Evolutionary conservation across 2,329 filamentous ascomycete species (phyloP), one percentile per base, ranked within the genome.

Genomic region (Sphaerulina musiva): DNA sequence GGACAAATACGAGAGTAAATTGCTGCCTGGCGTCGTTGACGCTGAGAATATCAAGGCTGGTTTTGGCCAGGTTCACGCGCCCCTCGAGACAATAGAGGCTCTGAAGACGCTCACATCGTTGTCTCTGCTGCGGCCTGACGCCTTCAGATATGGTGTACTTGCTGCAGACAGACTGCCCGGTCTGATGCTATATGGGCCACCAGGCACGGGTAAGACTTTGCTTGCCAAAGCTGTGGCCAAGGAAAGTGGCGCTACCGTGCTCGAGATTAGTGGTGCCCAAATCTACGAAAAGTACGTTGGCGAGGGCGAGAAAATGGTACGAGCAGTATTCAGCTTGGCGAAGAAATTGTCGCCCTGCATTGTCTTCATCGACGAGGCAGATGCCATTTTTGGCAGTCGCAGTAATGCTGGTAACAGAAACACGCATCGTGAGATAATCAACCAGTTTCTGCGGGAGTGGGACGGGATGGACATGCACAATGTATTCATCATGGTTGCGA

Each of bases 401-500:
- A 80, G 83, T 59, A 80, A 81, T 39, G 77, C 79, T 23, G 79
- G 80, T 55, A 84, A 82, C 62, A 79, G 87, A 31, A 81, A 82
- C 5, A 84, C 81, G 1, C 88, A 95, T 63, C 83, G 91, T 47
- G 92, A 96, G 69, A 85, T 93, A 51, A 91, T 97, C 70, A 98
- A 96, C 67, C 92, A 98, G 72, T 97, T 97, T 70, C 76, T 98
- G 47, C 86, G 90, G 51, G 92, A 97, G 70, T 97, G 92, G 93
- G 93, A 97, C 64, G 93, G 93, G 9, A 85, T 97, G 76, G 86
- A 87, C 63, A 78, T 55, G 55, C 66, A 69, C 48, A 87, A 86
- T 14, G 89, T 92, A 2, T 97, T 98, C 69, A 92, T 98, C 70
- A 96, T 98, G 90, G 90, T 97, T 0, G 92, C 93, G 29, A 97